Evolutionary conservation across 805 yeast genomes (phyloP).

Genomic region (Nakazawaea ambrosiae): DNA sequence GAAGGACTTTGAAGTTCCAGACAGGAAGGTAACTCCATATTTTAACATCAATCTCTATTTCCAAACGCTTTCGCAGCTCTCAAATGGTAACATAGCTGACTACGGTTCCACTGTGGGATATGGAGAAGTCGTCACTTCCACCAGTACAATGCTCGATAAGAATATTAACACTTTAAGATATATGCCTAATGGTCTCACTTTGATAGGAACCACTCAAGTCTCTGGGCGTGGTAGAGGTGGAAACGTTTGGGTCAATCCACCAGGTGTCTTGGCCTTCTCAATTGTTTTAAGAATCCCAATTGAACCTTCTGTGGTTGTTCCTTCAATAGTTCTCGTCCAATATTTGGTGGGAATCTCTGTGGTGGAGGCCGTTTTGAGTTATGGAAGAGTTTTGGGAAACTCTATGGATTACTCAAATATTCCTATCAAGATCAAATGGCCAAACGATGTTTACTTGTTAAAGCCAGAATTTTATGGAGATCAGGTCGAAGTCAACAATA

Average conservation of each 20-base stretch:
- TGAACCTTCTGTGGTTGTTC: slow-evolving; percentile 32
- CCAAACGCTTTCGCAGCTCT: slow-evolving; percentile 13
- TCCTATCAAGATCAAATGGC: slow-evolving; percentile 91
- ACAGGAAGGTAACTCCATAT: slow-evolving; percentile 53
- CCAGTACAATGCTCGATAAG: slow-evolving; percentile 69
- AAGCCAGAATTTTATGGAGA: slow-evolving; percentile 51
- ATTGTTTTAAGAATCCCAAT: slow-evolving; percentile 55
- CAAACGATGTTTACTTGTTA: slow-evolving; percentile 80
- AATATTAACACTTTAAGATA: slow-evolving; percentile 52
- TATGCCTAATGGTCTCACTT: slow-evolving; percentile 64
- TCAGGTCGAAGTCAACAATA: slow-evolving; percentile 24
- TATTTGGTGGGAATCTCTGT: slow-evolving; percentile 79
- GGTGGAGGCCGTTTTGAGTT: slow-evolving; percentile 64
- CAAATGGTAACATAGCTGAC: slow-evolving; percentile 18
- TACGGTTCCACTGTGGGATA: slow-evolving; percentile 66
- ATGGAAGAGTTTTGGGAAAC: slow-evolving; percentile 28
- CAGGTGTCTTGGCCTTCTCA: slow-evolving; percentile 84
- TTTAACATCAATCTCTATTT: slow-evolving; percentile 61
- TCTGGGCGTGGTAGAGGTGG: slow-evolving; percentile 94
- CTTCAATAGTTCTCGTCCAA: slow-evolving; percentile 77
- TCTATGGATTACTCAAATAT: slow-evolving; percentile 49
- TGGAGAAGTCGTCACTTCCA: slow-evolving; percentile 87
- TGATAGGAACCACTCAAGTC: slow-evolving; percentile 77
- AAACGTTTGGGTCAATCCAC: slow-evolving; percentile 91
- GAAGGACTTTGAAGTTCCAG: slow-evolving; percentile 37